Conservation (phyloP, 1,139 yeast species). For the Pichia sp. region DNA sequence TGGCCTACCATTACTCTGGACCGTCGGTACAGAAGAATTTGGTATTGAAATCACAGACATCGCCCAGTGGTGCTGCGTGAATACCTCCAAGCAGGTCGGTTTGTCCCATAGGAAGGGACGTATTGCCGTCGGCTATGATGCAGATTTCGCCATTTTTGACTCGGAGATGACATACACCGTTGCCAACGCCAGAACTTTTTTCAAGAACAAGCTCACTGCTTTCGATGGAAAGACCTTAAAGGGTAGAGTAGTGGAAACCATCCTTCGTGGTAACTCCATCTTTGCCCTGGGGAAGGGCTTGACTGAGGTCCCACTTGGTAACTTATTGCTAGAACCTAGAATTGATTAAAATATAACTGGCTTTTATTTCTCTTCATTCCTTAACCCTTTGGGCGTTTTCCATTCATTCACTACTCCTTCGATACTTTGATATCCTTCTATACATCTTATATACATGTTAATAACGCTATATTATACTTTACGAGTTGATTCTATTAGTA, state of each 20-base stretch:
- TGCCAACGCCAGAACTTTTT: slow-evolving; percentile 56
- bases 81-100: slow-evolving; percentile 85
- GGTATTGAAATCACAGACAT: slow-evolving; percentile 60
- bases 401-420: background rate
- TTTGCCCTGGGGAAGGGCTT: slow-evolving; percentile 59
- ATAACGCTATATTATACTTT: background rate
- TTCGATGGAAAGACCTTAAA: slow-evolving; percentile 65
- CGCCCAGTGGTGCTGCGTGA: slow-evolving; percentile 71
- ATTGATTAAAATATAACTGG: slow-evolving; percentile 11
- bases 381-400: background rate
- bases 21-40: slow-evolving; percentile 57
- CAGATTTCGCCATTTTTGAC: slow-evolving; percentile 82
- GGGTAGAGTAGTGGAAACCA: slow-evolving; percentile 76
- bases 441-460: background rate
- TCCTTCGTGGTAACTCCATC: slow-evolving; percentile 69
- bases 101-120: slow-evolving; percentile 68
- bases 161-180: slow-evolving; percentile 53
- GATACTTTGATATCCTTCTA: background rate
- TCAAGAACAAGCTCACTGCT: slow-evolving; percentile 85
- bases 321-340: slow-evolving; percentile 56
- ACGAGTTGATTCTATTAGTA: background rate
- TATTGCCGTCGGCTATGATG: slow-evolving; percentile 71
- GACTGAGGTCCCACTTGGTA: slow-evolving; percentile 53
- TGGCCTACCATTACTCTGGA: slow-evolving; percentile 75
- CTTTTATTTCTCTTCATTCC: background rate